Percentiles rank a stretch among this genome's conserved stretches.
These are phyloP conservation scores for Teunomyces panamensis DNA, from an alignment of 805 yeast genomes.

Conservation along the genomic window DNA sequence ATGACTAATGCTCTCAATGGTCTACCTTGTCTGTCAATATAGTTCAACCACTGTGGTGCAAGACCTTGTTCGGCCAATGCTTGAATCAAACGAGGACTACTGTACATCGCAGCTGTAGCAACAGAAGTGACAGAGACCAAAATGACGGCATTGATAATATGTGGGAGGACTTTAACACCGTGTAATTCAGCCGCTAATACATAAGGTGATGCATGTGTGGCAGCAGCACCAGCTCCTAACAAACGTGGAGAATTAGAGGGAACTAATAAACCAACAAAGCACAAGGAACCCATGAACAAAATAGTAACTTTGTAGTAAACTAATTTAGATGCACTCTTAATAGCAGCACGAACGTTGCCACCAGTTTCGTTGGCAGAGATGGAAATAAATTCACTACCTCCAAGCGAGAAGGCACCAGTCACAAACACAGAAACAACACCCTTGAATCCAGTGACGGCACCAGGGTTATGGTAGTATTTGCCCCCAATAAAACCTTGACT, in stretches of 20 bases:
- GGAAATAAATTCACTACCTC: constrained; percentile 33
- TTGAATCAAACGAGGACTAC: constrained; percentile 22
- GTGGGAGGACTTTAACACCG: constrained; percentile 25
- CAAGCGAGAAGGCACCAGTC: constrained; percentile 32
- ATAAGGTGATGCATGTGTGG: constrained; percentile 25
- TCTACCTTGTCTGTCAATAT: constrained; percentile 24
- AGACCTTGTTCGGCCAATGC: constrained; percentile 27
- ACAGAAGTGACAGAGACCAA: constrained; percentile 31
- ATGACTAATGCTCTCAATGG: constrained; percentile 26
- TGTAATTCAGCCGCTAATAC: constrained; percentile 28
- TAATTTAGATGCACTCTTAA: constrained; percentile 21
- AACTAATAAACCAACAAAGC: constrained; percentile 36
- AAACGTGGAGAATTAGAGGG: constrained; percentile 31
- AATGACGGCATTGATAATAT: constrained; percentile 31
- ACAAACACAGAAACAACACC: constrained; percentile 30
- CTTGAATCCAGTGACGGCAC: constrained; percentile 26
- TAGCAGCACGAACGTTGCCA: constrained; percentile 20
- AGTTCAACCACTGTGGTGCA: constrained; percentile 26
- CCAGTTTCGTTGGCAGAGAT: constrained; percentile 28
- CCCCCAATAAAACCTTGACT: constrained; percentile 31
- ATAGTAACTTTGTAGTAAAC: constrained; percentile 25
- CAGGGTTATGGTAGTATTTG: constrained; percentile 31
- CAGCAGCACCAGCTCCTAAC: constrained; percentile 28
- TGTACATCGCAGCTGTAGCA: constrained; percentile 31
- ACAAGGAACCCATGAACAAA: constrained; percentile 27